Conservation (phyloP, 305 asterid genomes). For the Euphrasia arctica region DNA sequence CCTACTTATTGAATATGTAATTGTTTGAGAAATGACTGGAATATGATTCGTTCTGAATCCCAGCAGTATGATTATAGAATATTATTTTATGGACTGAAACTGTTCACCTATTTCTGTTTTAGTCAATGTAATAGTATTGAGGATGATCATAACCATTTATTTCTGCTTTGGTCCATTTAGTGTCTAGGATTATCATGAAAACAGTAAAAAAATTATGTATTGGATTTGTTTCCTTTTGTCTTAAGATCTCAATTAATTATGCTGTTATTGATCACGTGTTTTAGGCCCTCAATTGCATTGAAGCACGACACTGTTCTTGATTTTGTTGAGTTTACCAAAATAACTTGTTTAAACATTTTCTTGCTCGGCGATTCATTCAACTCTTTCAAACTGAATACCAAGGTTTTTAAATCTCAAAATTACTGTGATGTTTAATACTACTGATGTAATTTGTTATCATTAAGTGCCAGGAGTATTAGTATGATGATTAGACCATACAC, state of each 20-base stretch:
- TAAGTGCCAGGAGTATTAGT: neutral
- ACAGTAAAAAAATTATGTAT: neutral
- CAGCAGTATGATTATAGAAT: neutral
- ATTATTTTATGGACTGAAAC: neutral
- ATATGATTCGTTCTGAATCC: neutral
- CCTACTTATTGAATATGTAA: constrained; percentile 3
- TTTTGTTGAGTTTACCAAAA: neutral
- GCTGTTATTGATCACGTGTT: constrained; percentile 1
- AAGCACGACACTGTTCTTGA: neutral
- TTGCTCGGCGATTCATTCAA: neutral
- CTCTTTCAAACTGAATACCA: neutral
- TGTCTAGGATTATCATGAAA: neutral
- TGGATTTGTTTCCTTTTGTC: neutral
- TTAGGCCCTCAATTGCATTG: constrained; percentile 6
- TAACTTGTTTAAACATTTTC: neutral
- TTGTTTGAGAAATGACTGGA: neutral
- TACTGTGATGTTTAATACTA: neutral
- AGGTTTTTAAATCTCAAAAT: neutral
- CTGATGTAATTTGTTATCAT: neutral
- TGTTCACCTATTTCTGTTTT: neutral
- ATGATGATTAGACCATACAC: neutral
- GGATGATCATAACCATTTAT: too few relatives aligned
- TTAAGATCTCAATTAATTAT: neutral
- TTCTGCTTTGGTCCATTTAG: neutral
- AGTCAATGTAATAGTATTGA: too few relatives aligned